Evolutionary conservation across 1,284 basidiomycete species (phyloP), one percentile per base, ranked within the genome.

Genomic region (Pisolithus thermaeus): DNA sequence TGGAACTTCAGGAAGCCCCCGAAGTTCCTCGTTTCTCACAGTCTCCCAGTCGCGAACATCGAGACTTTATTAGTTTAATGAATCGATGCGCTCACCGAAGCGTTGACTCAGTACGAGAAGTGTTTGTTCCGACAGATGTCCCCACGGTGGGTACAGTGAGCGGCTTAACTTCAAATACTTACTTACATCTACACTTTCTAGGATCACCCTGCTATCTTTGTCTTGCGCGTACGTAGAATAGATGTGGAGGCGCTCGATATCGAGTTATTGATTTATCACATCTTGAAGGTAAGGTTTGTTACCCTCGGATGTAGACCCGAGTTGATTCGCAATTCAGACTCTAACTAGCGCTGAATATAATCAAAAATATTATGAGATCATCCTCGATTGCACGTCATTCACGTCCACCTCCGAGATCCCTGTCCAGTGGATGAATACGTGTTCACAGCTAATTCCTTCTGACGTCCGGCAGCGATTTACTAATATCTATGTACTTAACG

Each of bases 231-330:
- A 11, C 80, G 81, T 40, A 80, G 83, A 57, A 78, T 94, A 42
- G 84, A 91, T 55, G 85, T 91, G 1, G 91, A 92, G 59, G 81
- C 84, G 0, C 74, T 94, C 43, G 92, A 97, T 63, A 81, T 94
- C 32, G 92, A 96, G 60, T 68, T 93, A 3, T 68, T 97, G 37
- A 83, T 93, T 66, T 90, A 83, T 65, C 82, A 92, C 63, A 81
- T 92, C 47, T 83, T 93, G 69, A 86, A 84, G 73, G 90, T 84
- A 51, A 52, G 72, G 58, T 3, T 22, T 35, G 7, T 20, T 45
- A 25, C 36, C 41, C 32, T 47, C 27, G 14, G 28, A 48, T 28
- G 35, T 5, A 11, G 22, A 18, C 22, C 27, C 22, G 25, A 23
- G 32, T 46, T 50, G 35, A 59, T 30, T 28, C 20, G 22, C 20